Conservation (phyloP, 2,329 filamentous ascomycete genomes). For the Sporothrix brasiliensis region DNA sequence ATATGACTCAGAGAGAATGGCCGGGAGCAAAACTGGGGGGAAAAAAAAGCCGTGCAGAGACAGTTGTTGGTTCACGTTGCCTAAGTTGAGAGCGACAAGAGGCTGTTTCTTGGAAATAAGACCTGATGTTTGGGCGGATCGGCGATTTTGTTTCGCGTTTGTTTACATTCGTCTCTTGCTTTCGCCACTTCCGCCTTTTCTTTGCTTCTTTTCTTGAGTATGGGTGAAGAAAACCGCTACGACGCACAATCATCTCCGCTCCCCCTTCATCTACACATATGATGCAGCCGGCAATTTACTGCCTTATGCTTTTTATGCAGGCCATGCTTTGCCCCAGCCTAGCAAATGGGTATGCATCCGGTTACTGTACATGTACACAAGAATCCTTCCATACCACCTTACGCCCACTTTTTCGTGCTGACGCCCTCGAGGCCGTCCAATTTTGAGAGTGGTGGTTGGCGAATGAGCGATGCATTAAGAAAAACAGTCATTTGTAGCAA, state of each 20-base stretch:
- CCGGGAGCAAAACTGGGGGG: neutral
- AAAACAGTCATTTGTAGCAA: neutral
- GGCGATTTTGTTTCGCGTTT: conserved; percentile 7
- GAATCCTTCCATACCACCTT: conserved; percentile 22
- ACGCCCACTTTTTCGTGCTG: neutral
- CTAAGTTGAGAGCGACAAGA: neutral
- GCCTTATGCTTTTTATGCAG: conserved; percentile 22
- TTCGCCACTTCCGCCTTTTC: neutral
- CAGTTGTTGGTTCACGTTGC: neutral
- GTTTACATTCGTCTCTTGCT: conserved; percentile 10
- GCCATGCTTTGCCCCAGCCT: conserved; percentile 4
- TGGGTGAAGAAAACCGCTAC: neutral
- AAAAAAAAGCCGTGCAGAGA: neutral
- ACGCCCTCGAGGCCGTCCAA: neutral
- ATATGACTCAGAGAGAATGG: too few species aligned
- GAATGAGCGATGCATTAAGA: neutral
- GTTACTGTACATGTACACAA: conserved; percentile 7
- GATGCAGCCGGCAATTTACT: neutral
- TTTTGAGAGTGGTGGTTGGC: neutral
- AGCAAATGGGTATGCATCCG: conserved; percentile 14
- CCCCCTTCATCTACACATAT: neutral
- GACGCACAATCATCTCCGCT: too few species aligned
- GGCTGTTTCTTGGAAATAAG: neutral
- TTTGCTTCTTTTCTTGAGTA: neutral
- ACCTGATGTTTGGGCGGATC: neutral